These are phyloP conservation scores for Glycine tomentella DNA, from an alignment of 306 rosid genomes.

Conservation along the genomic window DNA sequence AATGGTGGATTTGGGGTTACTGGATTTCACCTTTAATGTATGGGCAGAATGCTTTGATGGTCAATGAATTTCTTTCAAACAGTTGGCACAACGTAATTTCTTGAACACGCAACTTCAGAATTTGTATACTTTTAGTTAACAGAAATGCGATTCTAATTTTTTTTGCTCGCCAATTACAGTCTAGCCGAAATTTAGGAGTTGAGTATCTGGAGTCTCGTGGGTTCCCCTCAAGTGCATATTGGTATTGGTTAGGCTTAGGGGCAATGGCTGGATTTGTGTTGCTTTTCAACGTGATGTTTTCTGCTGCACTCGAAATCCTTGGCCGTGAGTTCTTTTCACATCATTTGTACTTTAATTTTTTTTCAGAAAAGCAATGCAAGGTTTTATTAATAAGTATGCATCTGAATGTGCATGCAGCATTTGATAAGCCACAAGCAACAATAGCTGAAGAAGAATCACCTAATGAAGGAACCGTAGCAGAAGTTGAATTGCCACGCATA, in stretches of 20 bases:
- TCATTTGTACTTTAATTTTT: neutral
- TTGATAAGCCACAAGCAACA: conserved; percentile 55
- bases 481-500: conserved; percentile 50
- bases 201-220: conserved; percentile 34
- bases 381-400: conserved; percentile 6
- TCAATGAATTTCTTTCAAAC: conserved; percentile 61
- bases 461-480: conserved; percentile 15
- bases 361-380: neutral
- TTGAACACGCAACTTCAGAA: conserved; percentile 20
- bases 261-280: conserved; percentile 49
- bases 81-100: conserved; percentile 57
- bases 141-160: conserved; percentile 11
- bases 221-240: conserved; percentile 51
- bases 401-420: conserved; percentile 51
- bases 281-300: conserved; percentile 43
- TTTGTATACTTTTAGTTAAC: neutral
- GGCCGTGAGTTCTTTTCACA: conserved; percentile 49
- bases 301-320: conserved; percentile 49
- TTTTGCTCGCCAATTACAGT: conserved; percentile 33
- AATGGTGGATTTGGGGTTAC: conserved; percentile 71
- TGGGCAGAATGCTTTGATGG: conserved; percentile 57
- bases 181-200: conserved; percentile 3
- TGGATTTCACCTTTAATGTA: conserved; percentile 71
- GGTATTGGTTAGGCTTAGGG: conserved; percentile 67
- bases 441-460: conserved; percentile 44